These are phyloP conservation scores for Trichoderma sp. DNA, from an alignment of 2,329 filamentous ascomycete species.

Conservation along the genomic window DNA sequence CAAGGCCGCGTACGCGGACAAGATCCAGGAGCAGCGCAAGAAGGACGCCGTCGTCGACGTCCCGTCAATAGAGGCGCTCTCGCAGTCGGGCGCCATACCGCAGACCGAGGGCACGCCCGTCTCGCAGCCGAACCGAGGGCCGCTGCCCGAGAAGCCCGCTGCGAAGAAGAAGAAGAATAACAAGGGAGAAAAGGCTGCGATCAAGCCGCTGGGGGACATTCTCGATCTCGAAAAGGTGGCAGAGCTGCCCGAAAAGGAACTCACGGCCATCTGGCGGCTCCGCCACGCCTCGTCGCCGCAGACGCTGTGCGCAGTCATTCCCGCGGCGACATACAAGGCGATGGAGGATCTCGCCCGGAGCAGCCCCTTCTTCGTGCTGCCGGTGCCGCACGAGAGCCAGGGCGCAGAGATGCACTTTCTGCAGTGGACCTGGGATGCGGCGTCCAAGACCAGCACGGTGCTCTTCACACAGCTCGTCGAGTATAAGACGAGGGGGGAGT, in stretches of 20 bases:
- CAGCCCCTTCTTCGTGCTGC: conserved; percentile 88
- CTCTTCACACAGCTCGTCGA: conserved; percentile 94
- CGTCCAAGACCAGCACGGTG: conserved; percentile 67
- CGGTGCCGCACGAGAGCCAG: conserved; percentile 67
- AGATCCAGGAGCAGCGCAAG: conserved; percentile 72
- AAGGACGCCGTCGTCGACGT: conserved; percentile 59
- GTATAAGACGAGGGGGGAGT: conserved; percentile 89
- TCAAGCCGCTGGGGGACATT: conserved; percentile 55
- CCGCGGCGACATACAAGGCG: conserved; percentile 69
- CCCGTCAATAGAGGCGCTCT: conserved; percentile 36
- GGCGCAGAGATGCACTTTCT: conserved; percentile 94
- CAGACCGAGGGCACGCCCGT: conserved; percentile 43
- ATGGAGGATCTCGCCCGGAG: conserved; percentile 72
- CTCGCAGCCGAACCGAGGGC: conserved; percentile 43
- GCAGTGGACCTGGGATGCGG: conserved; percentile 87
- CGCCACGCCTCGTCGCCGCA: conserved; percentile 73
- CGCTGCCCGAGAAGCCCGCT: conserved; percentile 32
- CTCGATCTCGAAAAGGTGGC: conserved; percentile 80
- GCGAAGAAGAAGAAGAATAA: conserved; percentile 12
- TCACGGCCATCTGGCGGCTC: conserved; percentile 87
- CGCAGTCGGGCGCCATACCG: conserved; percentile 35
- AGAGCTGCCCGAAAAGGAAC: conserved; percentile 74
- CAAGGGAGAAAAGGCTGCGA: conserved; percentile 35
- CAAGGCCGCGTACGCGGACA: conserved; percentile 80
- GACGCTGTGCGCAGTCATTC: conserved; percentile 83